Conservation (phyloP, 1,139 yeast species). For the Suhomyces bokatorum region DNA sequence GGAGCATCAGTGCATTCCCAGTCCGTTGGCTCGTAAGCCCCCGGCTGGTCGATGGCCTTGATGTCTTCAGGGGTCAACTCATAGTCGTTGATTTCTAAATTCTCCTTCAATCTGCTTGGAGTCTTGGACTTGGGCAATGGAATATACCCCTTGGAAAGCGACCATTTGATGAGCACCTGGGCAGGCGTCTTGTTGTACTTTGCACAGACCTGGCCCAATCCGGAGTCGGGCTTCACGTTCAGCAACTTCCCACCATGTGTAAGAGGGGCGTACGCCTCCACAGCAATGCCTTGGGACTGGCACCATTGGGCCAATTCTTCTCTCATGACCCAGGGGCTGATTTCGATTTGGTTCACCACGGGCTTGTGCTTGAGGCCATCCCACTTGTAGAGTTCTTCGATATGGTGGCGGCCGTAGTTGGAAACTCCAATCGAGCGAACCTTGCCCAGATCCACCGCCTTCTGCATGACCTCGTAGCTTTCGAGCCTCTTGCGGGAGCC, state of each 20-base stretch:
- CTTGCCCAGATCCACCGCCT: slow-evolving; percentile 56
- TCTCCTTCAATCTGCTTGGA: slow-evolving; percentile 28
- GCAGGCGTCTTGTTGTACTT: slow-evolving; percentile 32
- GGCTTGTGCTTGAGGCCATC: slow-evolving; percentile 54
- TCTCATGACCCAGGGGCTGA: slow-evolving; percentile 78
- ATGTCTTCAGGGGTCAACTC: slow-evolving; percentile 51
- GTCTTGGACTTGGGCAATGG: slow-evolving; percentile 41
- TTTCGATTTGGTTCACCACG: slow-evolving; percentile 64
- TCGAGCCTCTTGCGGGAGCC: slow-evolving; percentile 53
- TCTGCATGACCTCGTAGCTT: slow-evolving; percentile 64
- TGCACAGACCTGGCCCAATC: slow-evolving; percentile 10
- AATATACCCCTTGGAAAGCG: slow-evolving; percentile 43
- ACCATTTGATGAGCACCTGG: slow-evolving; percentile 40
- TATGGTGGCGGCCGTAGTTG: slow-evolving; percentile 62
- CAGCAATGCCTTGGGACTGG: slow-evolving; percentile 29
- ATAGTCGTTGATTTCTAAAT: slow-evolving; percentile 48
- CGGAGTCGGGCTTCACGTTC: slow-evolving; percentile 5
- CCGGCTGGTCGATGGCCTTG: slow-evolving; percentile 36
- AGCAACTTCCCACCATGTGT: slow-evolving; percentile 37
- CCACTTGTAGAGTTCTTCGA: slow-evolving; percentile 59
- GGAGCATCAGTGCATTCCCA: slow-evolving; percentile 69
- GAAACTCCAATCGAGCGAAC: slow-evolving; percentile 69
- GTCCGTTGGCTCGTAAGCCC: slow-evolving; percentile 65
- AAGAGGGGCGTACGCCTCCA: slow-evolving; percentile 44
- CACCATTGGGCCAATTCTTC: slow-evolving; percentile 60